Evolutionary conservation across 2,329 filamentous ascomycete species (phyloP).

Genomic region (Scedosporium boydii): DNA sequence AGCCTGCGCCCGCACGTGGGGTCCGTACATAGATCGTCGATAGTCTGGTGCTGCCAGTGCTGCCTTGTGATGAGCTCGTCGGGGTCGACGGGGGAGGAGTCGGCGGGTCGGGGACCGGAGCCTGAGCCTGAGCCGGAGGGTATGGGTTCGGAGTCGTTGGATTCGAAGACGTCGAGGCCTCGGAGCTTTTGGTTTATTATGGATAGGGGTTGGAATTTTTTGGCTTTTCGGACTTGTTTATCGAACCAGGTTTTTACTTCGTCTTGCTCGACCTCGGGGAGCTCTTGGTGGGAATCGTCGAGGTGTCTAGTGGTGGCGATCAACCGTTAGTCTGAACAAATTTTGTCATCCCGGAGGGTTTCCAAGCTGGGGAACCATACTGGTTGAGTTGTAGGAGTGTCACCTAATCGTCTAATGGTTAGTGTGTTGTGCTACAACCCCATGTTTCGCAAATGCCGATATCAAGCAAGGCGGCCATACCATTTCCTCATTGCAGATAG

Average conservation of each 20-base stretch:
- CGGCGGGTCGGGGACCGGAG: conserved; percentile 22
- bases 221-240: conserved; percentile 86
- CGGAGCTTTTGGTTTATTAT: conserved; percentile 90
- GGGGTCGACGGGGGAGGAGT: conserved; percentile 49
- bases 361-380: conserved; percentile 20
- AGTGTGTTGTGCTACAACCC: conserved; percentile 7
- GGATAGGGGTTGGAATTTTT: conserved; percentile 83
- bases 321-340: conserved; percentile 1
- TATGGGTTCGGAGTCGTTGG: conserved; percentile 57
- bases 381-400: conserved; percentile 88
- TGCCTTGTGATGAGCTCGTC: conserved; percentile 80
- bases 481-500: conserved; percentile 99
- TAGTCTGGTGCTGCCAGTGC: conserved; percentile 77
- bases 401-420: conserved; percentile 44
- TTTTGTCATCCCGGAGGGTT: neutral
- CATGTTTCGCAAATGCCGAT: neutral
- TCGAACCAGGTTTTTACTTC: conserved; percentile 97
- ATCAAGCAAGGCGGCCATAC: conserved; percentile 34
- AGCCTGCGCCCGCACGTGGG: conserved; percentile 74
- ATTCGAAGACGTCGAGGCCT: conserved; percentile 86
- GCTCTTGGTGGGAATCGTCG: conserved; percentile 82
- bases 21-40: conserved; percentile 75
- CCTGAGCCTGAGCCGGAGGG: conserved; percentile 21
- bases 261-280: conserved; percentile 80
- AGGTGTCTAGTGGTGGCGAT: conserved; percentile 38